These are phyloP conservation scores for Shiraia sp. DNA, from an alignment of 2,329 filamentous ascomycete genomes.

Conservation along the genomic window DNA sequence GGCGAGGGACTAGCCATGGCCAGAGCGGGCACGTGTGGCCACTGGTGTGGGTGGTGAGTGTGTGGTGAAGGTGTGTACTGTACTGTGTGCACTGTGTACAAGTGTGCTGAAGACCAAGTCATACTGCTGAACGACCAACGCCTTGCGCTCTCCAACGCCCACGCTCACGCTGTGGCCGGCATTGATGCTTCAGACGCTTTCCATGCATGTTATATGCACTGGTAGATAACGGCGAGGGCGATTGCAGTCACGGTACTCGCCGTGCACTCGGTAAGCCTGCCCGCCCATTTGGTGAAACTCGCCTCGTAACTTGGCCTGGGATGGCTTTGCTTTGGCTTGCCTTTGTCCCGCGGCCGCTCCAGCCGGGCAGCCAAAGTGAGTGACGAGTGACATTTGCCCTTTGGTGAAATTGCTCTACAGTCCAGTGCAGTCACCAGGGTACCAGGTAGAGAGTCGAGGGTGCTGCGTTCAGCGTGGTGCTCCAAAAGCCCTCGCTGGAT, in stretches of 20 bases:
- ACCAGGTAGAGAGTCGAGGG: not conserved
- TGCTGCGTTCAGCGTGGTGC: not conserved
- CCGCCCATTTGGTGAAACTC: constrained; percentile 5
- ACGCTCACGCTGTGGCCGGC: too few relatives aligned
- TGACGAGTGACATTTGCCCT: too few relatives aligned
- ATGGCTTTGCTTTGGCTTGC: not conserved
- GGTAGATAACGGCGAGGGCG: not conserved
- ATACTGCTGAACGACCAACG: too few relatives aligned
- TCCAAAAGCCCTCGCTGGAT: constrained; percentile 1
- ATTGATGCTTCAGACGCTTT: not conserved
- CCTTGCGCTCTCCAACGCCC: too few relatives aligned
- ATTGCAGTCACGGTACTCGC: not conserved
- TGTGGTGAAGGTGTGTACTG: not conserved
- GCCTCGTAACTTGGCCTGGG: constrained; percentile 3
- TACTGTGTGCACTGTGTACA: too few relatives aligned
- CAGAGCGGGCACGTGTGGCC: not conserved
- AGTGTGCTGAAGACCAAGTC: too few relatives aligned
- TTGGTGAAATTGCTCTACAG: too few relatives aligned
- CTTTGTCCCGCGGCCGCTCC: not conserved
- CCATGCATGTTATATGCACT: constrained; percentile 3
- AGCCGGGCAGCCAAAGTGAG: too few relatives aligned
- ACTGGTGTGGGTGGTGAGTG: not conserved
- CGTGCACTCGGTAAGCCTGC: constrained; percentile 3
- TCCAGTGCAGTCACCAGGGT: too few relatives aligned
- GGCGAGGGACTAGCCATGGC: too few relatives aligned